Base-by-base conservation (phyloP, 768 basidiomycete species). In the Cyclocybe aegerita region DNA sequence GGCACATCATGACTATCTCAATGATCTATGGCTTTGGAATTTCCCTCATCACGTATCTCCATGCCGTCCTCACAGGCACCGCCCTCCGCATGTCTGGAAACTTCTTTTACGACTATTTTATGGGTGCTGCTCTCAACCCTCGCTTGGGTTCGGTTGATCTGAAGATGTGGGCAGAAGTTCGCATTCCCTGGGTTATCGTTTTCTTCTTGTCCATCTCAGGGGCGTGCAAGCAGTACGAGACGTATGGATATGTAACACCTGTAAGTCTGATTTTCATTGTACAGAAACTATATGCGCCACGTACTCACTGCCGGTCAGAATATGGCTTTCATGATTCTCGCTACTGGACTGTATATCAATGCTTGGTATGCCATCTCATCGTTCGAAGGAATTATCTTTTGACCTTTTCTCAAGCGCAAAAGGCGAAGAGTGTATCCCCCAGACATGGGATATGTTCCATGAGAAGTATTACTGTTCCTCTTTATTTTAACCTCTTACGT, bases 361-460 rank as follows among this genome's bases (percentile, higher is more conserved):
- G 95, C 95, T 40, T 98, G 93, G 86, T 89, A 58, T 39, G 77
- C 60, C 11, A 43, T 38, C 16, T 36, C 31, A 33, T 46, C 23
- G 4, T 36, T 40, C 14, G 2, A 7, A 9, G 1, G 10, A 4
- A 5, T 53, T n/a, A 17, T 60, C 49, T 57, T 52, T 49, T 48
- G 48, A 52, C 30, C 10, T 4, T 16, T 35, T 10, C 49, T 32
- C 36, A 49, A 90, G 89, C 63, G 90, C 81, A 53, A 97, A 97
- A 67, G 94, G 89, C 37, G 94, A 96, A 61, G 93, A 96, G 63
- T 93, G 90, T 61, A 93, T 95, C 54, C 92, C 93, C 5, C 92
- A 96, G 68, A 95, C 93, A 2, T 98, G 97, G 96, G 97, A 98
- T 62, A 99, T 99, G 93, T 97, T 86, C 75, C 92, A 96, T 60